Conservation (phyloP, 202 grass and related monocot species). For the Panicum virgatum region DNA sequence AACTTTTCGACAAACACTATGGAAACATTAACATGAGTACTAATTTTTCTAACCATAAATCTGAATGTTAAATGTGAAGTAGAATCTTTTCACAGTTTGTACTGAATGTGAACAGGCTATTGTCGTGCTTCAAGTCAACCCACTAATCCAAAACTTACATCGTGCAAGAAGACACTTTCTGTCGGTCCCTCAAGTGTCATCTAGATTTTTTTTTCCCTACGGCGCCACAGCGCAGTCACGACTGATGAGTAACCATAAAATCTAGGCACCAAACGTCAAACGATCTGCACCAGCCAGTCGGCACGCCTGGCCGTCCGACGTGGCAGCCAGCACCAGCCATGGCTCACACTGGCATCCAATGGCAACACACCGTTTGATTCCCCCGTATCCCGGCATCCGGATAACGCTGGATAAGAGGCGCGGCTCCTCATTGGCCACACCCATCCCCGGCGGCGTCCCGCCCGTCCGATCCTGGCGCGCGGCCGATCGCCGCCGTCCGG, state of each 20-base stretch:
- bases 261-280: neutral
- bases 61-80: neutral
- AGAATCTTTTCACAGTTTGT: neutral
- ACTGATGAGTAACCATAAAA: neutral
- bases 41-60: neutral
- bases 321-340: constrained; percentile 38
- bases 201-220: neutral
- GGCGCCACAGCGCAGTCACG: neutral
- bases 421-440: constrained; percentile 37
- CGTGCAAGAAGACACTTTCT: neutral
- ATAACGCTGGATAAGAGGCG: constrained; percentile 64
- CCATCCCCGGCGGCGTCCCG: neutral
- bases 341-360: constrained; percentile 44
- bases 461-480: neutral
- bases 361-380: constrained; percentile 54
- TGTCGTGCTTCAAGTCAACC: neutral
- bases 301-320: constrained; percentile 42
- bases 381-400: constrained; percentile 46
- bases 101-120: neutral
- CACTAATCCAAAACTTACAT: neutral
- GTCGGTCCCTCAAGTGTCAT: neutral
- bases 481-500: too few species aligned
- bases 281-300: constrained; percentile 27
- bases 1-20: too few species aligned
- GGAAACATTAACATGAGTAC: too few species aligned